Evolutionary conservation across 345 rosid genomes (phyloP).

Genomic region (Syzygium oleosum): DNA sequence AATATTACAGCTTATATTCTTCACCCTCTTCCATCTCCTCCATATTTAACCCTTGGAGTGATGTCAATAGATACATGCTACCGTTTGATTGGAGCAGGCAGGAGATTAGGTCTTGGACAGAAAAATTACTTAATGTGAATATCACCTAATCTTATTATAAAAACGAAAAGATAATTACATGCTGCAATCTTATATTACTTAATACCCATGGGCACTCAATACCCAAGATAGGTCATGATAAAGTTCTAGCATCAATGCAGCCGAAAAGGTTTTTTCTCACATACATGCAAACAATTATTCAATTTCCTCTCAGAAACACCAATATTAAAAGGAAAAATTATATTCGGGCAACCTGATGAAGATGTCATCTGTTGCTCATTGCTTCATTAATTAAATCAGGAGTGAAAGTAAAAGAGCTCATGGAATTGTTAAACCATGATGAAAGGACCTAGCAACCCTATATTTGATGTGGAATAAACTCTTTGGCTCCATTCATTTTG

Average conservation of each 20-base stretch:
- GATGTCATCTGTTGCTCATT: neutral
- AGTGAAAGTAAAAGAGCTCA: neutral
- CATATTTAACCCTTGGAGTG: neutral
- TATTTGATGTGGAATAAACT: neutral
- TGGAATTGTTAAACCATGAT: neutral
- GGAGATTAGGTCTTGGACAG: neutral
- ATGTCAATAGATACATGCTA: neutral
- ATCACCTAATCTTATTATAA: neutral
- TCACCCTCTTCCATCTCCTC: neutral
- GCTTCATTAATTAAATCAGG: neutral
- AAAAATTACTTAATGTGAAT: neutral
- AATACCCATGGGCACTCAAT: neutral
- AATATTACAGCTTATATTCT: neutral
- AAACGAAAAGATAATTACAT: neutral
- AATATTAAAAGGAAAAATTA: neutral
- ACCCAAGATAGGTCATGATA: neutral
- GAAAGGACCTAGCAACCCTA: neutral
- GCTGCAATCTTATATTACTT: neutral
- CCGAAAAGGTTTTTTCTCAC: neutral
- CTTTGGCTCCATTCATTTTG: neutral
- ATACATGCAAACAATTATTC: neutral
- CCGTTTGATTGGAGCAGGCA: neutral
- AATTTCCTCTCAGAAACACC: neutral
- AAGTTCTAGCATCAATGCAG: neutral
- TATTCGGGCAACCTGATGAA: neutral